Percentiles rank a stretch among this genome's conserved stretches.
phyloP scores from a whole-genome alignment of 306 rosid species.

The Quillaja saponaria region DNA sequence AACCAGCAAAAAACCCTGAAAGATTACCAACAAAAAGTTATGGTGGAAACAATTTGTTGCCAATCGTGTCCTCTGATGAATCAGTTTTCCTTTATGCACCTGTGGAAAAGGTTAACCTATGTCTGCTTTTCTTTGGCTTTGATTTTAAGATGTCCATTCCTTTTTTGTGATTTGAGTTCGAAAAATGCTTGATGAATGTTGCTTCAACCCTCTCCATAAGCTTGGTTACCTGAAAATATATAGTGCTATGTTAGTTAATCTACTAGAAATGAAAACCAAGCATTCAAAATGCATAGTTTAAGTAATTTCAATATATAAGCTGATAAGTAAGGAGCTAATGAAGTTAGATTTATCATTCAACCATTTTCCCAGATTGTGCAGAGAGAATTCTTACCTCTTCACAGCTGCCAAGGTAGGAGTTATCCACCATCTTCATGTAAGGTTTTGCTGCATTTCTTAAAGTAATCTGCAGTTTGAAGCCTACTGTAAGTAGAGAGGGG shows the following conservation, averaged over 20 bases:
- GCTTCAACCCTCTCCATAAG: conserved; percentile 53
- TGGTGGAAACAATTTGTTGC: background rate
- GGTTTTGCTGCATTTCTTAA: conserved; percentile 56
- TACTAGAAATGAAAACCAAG: too few species aligned
- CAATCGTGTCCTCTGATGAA: background rate
- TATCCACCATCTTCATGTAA: conserved; percentile 71
- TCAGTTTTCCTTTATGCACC: conserved; percentile 37
- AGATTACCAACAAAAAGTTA: conserved; percentile 6
- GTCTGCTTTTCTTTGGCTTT: conserved; percentile 57
- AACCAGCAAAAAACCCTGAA: conserved; percentile 71
- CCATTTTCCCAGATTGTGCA: background rate
- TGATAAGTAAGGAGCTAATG: too few species aligned
- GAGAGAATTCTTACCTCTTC: conserved; percentile 52
- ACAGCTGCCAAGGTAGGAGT: conserved; percentile 64
- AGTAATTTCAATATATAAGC: too few species aligned
- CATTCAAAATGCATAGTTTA: too few species aligned
- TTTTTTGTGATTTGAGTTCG: conserved; percentile 60
- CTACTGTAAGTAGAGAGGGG: too few species aligned
- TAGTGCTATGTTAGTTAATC: background rate
- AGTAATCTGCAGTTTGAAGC: conserved; percentile 47
- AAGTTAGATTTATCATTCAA: too few species aligned
- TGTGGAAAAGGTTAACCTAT: conserved; percentile 56
- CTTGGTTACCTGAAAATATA: conserved; percentile 36
- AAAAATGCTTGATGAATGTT: conserved; percentile 58
- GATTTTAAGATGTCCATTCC: conserved; percentile 66